phyloP scores from a whole-genome alignment of 2,329 filamentous ascomycete species.

The Colletotrichum costaricense region DNA sequence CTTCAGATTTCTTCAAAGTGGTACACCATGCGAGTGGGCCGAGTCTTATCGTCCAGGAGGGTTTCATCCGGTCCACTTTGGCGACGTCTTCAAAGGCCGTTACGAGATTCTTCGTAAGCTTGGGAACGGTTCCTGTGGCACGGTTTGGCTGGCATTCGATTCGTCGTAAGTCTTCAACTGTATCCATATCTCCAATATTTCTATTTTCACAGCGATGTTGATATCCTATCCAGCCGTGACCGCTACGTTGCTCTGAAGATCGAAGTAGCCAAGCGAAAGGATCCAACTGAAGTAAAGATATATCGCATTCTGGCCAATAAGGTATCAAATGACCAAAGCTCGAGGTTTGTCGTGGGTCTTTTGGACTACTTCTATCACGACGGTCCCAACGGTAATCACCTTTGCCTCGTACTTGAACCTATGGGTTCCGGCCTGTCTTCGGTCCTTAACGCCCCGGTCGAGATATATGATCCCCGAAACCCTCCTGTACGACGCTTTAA shows the following conservation, averaged over 20 bases:
- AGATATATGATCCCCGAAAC: slow-evolving; percentile 8
- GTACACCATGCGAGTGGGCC: slow-evolving; percentile 18
- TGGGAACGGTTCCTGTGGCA: slow-evolving; percentile 40
- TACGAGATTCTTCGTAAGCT: slow-evolving; percentile 42
- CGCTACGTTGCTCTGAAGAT: slow-evolving; percentile 44
- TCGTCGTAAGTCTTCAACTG: slow-evolving; percentile 21
- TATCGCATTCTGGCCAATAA: slow-evolving; percentile 27
- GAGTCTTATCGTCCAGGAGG: slow-evolving; percentile 38
- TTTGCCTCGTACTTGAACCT: slow-evolving; percentile 44
- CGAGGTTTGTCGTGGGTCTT: slow-evolving; percentile 36
- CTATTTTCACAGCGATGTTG: no score
- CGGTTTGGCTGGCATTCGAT: slow-evolving; percentile 41
- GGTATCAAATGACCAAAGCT: background rate
- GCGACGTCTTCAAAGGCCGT: slow-evolving; percentile 38
- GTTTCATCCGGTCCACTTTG: slow-evolving; percentile 39
- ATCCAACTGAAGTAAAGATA: slow-evolving; percentile 31
- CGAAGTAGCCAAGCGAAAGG: slow-evolving; percentile 37
- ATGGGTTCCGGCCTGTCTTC: slow-evolving; percentile 43
- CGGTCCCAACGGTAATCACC: slow-evolving; percentile 46
- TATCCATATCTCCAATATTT: no score
- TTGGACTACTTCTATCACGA: slow-evolving; percentile 43
- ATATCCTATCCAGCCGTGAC: background rate
- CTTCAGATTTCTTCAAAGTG: background rate
- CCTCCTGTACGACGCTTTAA: background rate
- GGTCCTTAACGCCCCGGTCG: slow-evolving; percentile 35